Evolutionary conservation across 2,329 filamentous ascomycete genomes (phyloP), one percentile per base, ranked within the genome.

Genomic region (Xylariales sp.): DNA sequence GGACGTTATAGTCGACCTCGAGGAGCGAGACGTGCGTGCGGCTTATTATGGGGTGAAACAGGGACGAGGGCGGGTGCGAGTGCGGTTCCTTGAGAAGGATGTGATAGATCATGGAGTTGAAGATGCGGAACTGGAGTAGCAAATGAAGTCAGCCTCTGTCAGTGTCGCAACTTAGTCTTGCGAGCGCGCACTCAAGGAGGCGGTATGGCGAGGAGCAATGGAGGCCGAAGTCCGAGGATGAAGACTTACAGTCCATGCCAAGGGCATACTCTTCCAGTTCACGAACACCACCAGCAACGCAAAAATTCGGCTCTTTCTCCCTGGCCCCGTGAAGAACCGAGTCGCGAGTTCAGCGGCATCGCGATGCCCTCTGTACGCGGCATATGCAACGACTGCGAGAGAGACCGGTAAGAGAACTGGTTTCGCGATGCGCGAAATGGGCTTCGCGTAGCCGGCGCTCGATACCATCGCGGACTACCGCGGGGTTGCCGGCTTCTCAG

Each of bases 1-100:
- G 86, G 31, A 88, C 58, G 66, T 93, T 91, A 69, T 89, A 88
- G 66, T 95, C 90, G 54, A 83, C 88, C 65, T 95, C 88, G 51
- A 86, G 74, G 40, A 86, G 65, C 1, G 86, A 78, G 11, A 84
- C 78, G 56, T 81, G 78, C 5, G 83, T 79, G 28, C 72, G 69
- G 12, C 82, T 80, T 44, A 86, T 80, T 38, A 85, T 66, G 35
- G 86, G 82, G 36, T 80, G 76, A 68, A 91, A 93, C 50, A 93
- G 76, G 29, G 83, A 78, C 46, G 80, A 72, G 2, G 81, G 76
- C 33, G 70, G 68, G 47, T 76, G 72, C 16, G 62, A 61, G 45
- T 66, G 67, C 42, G 66, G 63, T 33, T 69, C 69, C 48, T 70
- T 71, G 43, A 74, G 56, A 43, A 75, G 60, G 49, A 74, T 62